These are phyloP conservation scores for Zymoseptoria passerinii DNA, from an alignment of 2,329 filamentous ascomycete genomes.

Conservation along the genomic window DNA sequence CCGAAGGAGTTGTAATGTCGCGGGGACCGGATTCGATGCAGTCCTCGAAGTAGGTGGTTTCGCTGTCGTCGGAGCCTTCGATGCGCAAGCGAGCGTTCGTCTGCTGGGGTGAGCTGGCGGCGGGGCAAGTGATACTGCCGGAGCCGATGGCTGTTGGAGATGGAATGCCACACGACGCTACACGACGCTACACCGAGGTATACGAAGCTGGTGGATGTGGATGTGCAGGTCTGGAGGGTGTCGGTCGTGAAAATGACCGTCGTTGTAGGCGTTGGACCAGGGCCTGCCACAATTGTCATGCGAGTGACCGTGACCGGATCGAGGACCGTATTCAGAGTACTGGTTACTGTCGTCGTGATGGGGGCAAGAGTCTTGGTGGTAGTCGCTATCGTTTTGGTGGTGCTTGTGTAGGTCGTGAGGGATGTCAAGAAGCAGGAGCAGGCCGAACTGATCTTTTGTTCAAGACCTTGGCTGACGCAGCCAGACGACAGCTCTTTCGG, in stretches of 20 bases:
- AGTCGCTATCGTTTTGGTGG: not conserved
- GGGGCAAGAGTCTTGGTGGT: not conserved
- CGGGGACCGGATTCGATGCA: constrained; percentile 10
- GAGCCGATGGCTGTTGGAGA: not conserved
- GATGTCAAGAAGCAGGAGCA: constrained; percentile 5
- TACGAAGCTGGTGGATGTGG: not conserved
- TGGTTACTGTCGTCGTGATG: not conserved
- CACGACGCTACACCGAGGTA: not conserved
- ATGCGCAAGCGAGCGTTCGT: constrained; percentile 15
- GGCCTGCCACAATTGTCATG: not conserved
- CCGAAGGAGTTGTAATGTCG: constrained; percentile 14
- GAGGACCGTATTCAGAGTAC: not conserved
- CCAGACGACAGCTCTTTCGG: not conserved
- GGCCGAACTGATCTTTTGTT: constrained; percentile 3
- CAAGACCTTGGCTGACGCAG: not conserved
- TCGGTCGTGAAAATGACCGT: constrained; percentile 6
- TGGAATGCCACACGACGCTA: not conserved
- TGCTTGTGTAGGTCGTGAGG: not conserved
- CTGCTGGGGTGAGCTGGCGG: not conserved
- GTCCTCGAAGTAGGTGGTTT: constrained; percentile 18
- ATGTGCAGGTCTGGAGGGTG: not conserved
- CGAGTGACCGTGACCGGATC: not conserved
- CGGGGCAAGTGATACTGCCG: not conserved
- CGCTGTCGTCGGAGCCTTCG: constrained; percentile 10
- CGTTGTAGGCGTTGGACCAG: not conserved